Percentiles rank a stretch among this genome's conserved stretches.
phyloP scores from a whole-genome alignment of 176 grass and related monocot genomes.

The Hordeum marinum region DNA sequence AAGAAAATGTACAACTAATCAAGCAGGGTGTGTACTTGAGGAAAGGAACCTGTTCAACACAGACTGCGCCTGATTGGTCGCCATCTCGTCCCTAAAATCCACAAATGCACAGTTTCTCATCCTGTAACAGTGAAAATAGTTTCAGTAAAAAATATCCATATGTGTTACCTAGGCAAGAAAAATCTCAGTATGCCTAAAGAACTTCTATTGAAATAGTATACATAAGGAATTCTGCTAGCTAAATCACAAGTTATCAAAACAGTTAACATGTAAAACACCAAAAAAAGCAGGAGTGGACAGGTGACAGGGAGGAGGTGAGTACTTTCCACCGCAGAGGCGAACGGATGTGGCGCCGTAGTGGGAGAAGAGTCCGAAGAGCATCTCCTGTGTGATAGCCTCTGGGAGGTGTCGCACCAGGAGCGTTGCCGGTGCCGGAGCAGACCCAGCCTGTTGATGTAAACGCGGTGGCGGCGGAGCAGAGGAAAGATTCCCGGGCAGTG shows the following conservation, averaged over 20 bases:
- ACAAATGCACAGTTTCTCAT: conserved; percentile 92
- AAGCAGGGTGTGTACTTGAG: not conserved
- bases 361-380: conserved; percentile 83
- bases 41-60: conserved; percentile 64
- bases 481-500: not conserved
- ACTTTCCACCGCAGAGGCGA: conserved; percentile 84
- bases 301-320: not conserved
- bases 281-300: not conserved
- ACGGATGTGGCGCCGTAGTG: conserved; percentile 77
- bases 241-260: not conserved
- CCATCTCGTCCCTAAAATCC: conserved; percentile 73
- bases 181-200: not conserved
- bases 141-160: not conserved
- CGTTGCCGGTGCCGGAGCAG: conserved; percentile 29
- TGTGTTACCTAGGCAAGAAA: not conserved
- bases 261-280: not conserved
- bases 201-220: not conserved
- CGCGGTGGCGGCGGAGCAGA: not conserved
- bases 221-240: too few species aligned
- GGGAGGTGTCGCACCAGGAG: conserved; percentile 89
- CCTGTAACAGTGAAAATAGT: conserved; percentile 29
- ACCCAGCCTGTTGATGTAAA: not conserved
- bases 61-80: conserved; percentile 65
- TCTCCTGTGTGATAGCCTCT: conserved; percentile 72
- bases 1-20: not conserved